Evolutionary conservation across 1,139 yeast genomes (phyloP), one percentile per base, ranked within the genome.

Genomic region (Yamadazyma sp.): DNA sequence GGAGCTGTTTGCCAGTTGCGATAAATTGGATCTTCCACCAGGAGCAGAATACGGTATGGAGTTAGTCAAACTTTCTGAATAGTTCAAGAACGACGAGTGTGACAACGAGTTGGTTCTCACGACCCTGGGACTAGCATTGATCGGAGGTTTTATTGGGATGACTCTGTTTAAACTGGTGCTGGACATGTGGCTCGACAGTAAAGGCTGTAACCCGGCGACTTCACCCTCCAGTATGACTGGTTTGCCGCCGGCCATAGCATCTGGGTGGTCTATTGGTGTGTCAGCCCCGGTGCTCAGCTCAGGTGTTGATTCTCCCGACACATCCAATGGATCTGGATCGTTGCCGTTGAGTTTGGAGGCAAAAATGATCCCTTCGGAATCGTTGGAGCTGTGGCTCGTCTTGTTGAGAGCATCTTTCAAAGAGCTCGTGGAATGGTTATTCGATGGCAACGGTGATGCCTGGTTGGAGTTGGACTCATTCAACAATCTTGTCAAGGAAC

Each of bases 11-110:
- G 56, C 52, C 47, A 46, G 45, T 20, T 49, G 54, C 5, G 50
- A 46, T 21, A 45, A 38, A n/a, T 40, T 45, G 11, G 31, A 33
- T 36, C 74, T 63, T 3, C 81, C 80, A 10, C 84, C 84, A 1
- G 92, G 92, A 2, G 82, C 89, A 6, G 83, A 71, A 56, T 82
- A 84, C 0, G 92, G 92, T 37, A 84, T 83, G 35, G 79, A 73
- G 15, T 79, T 67, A 10, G 86, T 77, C 46, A 82, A 64, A 38
- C 82, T 73, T 42, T 71, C 76, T 27, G 59, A 56, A 34, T 61
- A 60, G 39, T 63, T 59, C 39, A 62, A 53, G 40, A 69, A 67
- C 18, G 70, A 63, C 22, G 73, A 61, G 48, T 69, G 75, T 4
- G 76, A 61, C 23, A 68, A 60, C 17, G 76, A 72, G 41, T 72